Evolutionary conservation across 768 basidiomycete genomes (phyloP), one percentile per base, ranked within the genome.

Genomic region (Agrocybe chaxingu): DNA sequence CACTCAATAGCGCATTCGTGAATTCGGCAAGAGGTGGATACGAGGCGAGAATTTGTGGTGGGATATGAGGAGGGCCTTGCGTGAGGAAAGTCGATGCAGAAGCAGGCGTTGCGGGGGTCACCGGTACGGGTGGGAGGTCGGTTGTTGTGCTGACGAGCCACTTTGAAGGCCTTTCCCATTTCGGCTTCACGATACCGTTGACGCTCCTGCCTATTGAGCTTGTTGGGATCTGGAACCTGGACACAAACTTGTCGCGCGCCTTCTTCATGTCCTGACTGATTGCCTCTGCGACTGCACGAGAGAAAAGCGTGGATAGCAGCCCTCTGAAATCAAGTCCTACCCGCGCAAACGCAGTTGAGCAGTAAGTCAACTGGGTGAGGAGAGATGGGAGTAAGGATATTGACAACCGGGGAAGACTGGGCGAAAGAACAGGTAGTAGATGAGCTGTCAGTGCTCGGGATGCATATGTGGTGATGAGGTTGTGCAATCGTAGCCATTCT

Each of bases 301-400:
- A 75, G 63, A 94, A 84, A 2, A 89, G 70, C n/a, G 77, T 75
- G 3, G 78, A 78, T 30, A 97, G 70, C 12, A 87, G 67, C 0
- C 76, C 67, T 31, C 85, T 81, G 66, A 99, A 98, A 63, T 97
- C 95, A 59, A 96, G 77, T 0, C 96, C 96, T 11, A 96, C 79
- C n/a, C 94, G 83, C 0, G 91, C 78, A 61, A 97, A 97, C 0
- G 94, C 93, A 12, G 85, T 82, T 7, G 93, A 85, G 64, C 95
- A 97, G 67, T 98, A 98, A 9, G 89, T 88, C 40, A 98, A 79
- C 60, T 98, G 96, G 0, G 94, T 96, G 51, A 97, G 81, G 38
- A 94, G 77, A 33, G 95, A 84, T 16, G 92, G 78, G 56, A 96
- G 76, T 18, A 89, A 71, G 13, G 87, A 61, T 10, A 85, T 72